Base-by-base conservation (phyloP, 768 basidiomycete species). In the Termitomyces sp. region DNA sequence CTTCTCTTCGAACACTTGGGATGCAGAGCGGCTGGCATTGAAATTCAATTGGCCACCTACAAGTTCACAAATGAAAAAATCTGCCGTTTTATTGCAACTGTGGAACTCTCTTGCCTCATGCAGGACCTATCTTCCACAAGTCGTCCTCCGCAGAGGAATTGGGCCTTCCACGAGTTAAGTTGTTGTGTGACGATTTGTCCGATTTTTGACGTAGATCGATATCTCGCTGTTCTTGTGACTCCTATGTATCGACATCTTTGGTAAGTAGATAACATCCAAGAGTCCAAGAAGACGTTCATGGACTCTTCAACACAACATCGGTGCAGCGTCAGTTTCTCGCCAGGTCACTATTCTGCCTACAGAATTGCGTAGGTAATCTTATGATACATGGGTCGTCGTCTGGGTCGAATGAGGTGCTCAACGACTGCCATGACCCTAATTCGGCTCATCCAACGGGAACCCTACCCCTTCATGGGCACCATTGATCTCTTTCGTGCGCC, bases 21-120 rank as follows among this genome's bases (percentile, higher is more conserved):
- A 12, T n/a, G 31, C 4, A 25, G 47, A 31, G 46, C 27, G 37
- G 6, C 40, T 52, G 5, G 63, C 55, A 6, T 16, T 64, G 34
- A 66, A 68, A 34, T 31, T 61, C 14, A 60, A 54, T 21, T 68
- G 66, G 65, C 60, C 57, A 2, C 57, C 54, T 1, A 43, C 41
- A 19, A 29, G 21, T 0, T 19, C 44, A 17, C 62, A 60, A 16
- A 21, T 53, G 3, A 7, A 34, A 11, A 64, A 68, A 54, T 52
- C 56, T 17, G 40, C 32, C 7, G 40, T 53, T 11, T 40, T 67
- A 4, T 29, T 41, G 7, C 25, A 44, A 2, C 56, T 65, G 42
- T 46, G 45, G 6, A 16, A 50, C 31, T 29, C 27, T 9, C 53
- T 62, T 35, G 58, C 62, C 4, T 40, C 41, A 47, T 59, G 57